These are phyloP conservation scores for Boechera divaricarpa DNA, from an alignment of 345 rosid genomes.

Conservation along the genomic window DNA sequence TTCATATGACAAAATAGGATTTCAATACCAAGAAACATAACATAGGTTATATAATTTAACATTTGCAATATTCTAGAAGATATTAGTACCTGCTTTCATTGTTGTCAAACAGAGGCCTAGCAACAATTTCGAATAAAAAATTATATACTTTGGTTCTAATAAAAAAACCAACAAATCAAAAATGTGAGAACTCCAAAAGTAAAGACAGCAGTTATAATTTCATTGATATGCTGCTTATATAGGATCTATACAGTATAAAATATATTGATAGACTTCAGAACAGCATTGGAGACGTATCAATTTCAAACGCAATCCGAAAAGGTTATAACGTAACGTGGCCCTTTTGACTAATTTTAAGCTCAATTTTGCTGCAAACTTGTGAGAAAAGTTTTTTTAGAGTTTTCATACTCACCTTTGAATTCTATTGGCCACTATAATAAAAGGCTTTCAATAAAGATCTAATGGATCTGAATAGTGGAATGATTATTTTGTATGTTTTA, in stretches of 20 bases:
- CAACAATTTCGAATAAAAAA: background rate
- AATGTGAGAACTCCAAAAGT: constrained; percentile 2
- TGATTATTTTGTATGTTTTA: background rate
- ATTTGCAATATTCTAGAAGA: background rate
- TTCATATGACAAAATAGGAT: background rate
- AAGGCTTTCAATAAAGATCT: background rate
- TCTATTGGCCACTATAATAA: background rate
- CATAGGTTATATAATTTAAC: background rate
- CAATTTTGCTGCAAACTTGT: constrained; percentile 8
- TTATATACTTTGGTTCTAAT: background rate
- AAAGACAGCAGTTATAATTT: background rate
- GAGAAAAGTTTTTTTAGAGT: background rate
- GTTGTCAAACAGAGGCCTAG: background rate
- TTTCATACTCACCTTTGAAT: constrained; percentile 7
- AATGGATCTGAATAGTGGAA: constrained; percentile 18
- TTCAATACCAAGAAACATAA: background rate
- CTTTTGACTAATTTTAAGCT: constrained; percentile 30
- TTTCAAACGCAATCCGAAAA: constrained; percentile 23
- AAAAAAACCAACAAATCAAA: background rate
- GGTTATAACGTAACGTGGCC: constrained; percentile 1
- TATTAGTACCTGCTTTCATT: background rate
- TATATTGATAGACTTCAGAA: background rate
- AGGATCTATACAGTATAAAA: background rate
- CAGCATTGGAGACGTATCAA: constrained; percentile 26
- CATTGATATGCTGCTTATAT: constrained; percentile 5